Evolutionary conservation across 2,329 filamentous ascomycete genomes (phyloP), one percentile per base, ranked within the genome.

Genomic region (Beauveria brongniartii): DNA sequence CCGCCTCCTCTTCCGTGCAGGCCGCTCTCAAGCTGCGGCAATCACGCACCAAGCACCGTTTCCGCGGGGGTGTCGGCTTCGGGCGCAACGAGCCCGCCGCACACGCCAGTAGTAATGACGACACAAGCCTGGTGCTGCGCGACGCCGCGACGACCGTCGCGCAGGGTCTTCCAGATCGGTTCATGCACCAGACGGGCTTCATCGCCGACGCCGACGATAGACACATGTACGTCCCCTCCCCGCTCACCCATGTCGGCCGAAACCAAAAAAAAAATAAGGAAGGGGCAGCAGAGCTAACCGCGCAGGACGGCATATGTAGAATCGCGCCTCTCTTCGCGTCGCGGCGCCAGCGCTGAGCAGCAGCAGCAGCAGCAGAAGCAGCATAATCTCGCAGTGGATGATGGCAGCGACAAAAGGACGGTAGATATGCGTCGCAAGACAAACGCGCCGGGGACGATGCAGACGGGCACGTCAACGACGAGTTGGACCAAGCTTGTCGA

Each of bases 291-390:
- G 46, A 55, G 44, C 89, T 92, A 84, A 92, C 84, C 77, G 78
- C 82, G 80, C 85, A 92, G 89, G 88, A 88, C 85, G 81, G 85
- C 87, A 77, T 92, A 90, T 76, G 86, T 92, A 91, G 89, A 92
- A 79, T 87, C 88, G 67, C 85, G 88, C 74, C 77, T 92, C 73
- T 86, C 88, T 82, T 88, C 82, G 70, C 79, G 81, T 69, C 69
- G 72, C 64, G 71, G 70, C 61, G 65, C 61, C 57, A 51, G 61
- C 16, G 58, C 66, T 50, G 48, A 57, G 24, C 9, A 12, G 43
- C 18, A 58, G 64, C 52, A 37, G 37, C 10, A n/a, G 16, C 16
- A n/a, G 16, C 22, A 22, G 22, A 22, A 22, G 22, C 61, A 67
- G 62, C 26, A 28, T 28, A 7, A 8, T 30, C 8, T 30, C 2